Evolutionary conservation across 2,329 filamentous ascomycete genomes (phyloP), one percentile per base, ranked within the genome.

Genomic region (Aureobasidium uvarum): DNA sequence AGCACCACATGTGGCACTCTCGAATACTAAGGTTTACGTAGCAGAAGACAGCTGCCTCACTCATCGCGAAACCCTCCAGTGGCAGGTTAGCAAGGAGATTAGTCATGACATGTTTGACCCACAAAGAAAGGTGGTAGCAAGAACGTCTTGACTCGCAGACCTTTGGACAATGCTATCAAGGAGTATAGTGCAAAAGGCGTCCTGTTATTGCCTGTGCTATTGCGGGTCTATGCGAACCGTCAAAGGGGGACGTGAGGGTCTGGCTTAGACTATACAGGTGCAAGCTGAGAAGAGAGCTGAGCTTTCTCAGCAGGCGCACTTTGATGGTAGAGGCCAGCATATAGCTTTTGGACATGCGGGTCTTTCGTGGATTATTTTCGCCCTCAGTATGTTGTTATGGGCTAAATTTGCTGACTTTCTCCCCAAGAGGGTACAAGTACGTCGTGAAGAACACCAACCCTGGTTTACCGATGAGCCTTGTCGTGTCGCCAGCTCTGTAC

Each of bases 121-220:
- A 0, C n/a, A n/a, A 71, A 77, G 33, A 62, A 60, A 1, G 82
- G 82, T 1, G 83, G 82, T 0, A 72, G 67, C 11, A 81, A 80
- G 67, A 73, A 78, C 16, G 77, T 83, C 0, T 85, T 85, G 69
- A 78, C 80, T 66, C 58, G 73, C 51, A 75, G 82, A 0, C 83
- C 83, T 0, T 66, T 85, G 7, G 48, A 67, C 0, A 13, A 68
- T 2, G 77, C 77, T 0, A 75, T 84, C 2, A 63, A 72, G 25
- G 14, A 68, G 0, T 85, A 85, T 71, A 84, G 82, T 68, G 72
- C 75, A 2, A 74, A 80, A 28, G 81, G 85, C 68, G 78, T 85
- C 1, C 50, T 70, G 8, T 72, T 76, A 39, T 71, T 85, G 66
- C 75, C 81, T 1, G 66, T 71, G 41, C 67, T 81, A 13, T 54